phyloP scores from a whole-genome alignment of 495 filamentous ascomycete genomes.

The Podospora didyma region DNA sequence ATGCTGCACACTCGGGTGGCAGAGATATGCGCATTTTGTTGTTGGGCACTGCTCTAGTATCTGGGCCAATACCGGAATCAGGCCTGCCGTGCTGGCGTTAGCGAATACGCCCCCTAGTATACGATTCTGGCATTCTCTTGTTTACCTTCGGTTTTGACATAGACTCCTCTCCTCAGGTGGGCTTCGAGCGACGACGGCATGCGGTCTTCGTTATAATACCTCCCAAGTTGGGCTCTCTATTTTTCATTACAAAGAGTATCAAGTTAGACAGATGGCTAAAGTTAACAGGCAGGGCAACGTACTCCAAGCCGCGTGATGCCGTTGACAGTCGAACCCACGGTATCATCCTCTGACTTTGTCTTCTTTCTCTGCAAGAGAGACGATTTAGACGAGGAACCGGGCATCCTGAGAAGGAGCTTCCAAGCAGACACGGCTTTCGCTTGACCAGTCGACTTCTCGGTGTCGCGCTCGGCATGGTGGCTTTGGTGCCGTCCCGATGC shows the following conservation, averaged over 20 bases:
- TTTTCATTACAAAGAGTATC: too few species aligned
- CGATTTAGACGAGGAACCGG: conserved; percentile 12
- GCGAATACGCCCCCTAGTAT: conserved; percentile 51
- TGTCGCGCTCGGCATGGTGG: neutral
- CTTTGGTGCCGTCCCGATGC: conserved; percentile 17
- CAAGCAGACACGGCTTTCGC: conserved; percentile 23
- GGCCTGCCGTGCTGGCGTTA: conserved; percentile 36
- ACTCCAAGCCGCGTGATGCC: conserved; percentile 25
- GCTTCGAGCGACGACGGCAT: conserved; percentile 78
- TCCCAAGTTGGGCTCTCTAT: conserved; percentile 68
- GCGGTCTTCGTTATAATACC: conserved; percentile 76
- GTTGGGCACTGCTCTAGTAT: conserved; percentile 64
- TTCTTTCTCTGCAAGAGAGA: conserved; percentile 2
- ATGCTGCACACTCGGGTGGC: conserved; percentile 71
- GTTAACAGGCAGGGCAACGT: neutral
- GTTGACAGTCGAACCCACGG: neutral
- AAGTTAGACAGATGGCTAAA: neutral
- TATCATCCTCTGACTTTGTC: conserved; percentile 5
- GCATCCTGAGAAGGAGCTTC: conserved; percentile 24
- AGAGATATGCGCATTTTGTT: conserved; percentile 71
- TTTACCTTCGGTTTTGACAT: neutral
- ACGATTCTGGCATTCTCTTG: conserved; percentile 58
- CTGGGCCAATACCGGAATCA: conserved; percentile 70
- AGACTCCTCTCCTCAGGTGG: conserved; percentile 46
- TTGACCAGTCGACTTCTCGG: conserved; percentile 9